Evolutionary conservation across 345 rosid genomes (phyloP).

Genomic region (Lepidium aucheri): DNA sequence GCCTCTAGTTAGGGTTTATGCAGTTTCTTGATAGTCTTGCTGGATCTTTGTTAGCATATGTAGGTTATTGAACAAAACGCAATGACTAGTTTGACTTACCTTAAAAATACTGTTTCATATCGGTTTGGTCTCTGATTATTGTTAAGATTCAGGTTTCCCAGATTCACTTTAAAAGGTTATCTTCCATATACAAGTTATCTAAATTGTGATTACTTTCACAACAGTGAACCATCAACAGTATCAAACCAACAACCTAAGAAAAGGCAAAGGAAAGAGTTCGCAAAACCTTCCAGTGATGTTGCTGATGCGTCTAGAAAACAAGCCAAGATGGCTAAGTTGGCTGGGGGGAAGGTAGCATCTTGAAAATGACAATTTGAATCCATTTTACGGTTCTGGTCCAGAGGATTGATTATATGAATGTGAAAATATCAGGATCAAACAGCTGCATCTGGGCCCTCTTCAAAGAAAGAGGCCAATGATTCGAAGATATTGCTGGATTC

Average conservation of each 20-base stretch:
- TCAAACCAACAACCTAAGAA: conserved; percentile 65
- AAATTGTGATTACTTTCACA: conserved; percentile 12
- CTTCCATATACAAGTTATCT: not conserved
- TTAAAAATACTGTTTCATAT: not conserved
- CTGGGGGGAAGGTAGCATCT: conserved; percentile 31
- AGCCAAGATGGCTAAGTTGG: conserved; percentile 43
- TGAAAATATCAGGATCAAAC: conserved; percentile 38
- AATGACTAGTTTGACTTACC: not conserved
- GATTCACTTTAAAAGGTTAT: not conserved
- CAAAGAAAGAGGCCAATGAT: conserved; percentile 49
- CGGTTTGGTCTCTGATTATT: not conserved
- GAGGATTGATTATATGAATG: conserved; percentile 29
- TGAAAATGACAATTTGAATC: conserved; percentile 28
- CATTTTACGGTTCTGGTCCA: conserved; percentile 27
- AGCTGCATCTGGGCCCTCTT: conserved; percentile 33
- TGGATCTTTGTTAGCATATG: not conserved
- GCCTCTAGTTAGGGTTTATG: not conserved
- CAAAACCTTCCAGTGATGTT: conserved; percentile 41
- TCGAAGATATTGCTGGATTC: conserved; percentile 34
- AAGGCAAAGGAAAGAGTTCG: conserved; percentile 68
- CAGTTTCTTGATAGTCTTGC: not conserved
- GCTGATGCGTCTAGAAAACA: conserved; percentile 47
- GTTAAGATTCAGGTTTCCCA: not conserved
- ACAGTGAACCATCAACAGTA: conserved; percentile 48
- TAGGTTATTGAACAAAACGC: not conserved